These are phyloP conservation scores for Pisolithus sp. DNA, from an alignment of 768 basidiomycete species.

Conservation along the genomic window DNA sequence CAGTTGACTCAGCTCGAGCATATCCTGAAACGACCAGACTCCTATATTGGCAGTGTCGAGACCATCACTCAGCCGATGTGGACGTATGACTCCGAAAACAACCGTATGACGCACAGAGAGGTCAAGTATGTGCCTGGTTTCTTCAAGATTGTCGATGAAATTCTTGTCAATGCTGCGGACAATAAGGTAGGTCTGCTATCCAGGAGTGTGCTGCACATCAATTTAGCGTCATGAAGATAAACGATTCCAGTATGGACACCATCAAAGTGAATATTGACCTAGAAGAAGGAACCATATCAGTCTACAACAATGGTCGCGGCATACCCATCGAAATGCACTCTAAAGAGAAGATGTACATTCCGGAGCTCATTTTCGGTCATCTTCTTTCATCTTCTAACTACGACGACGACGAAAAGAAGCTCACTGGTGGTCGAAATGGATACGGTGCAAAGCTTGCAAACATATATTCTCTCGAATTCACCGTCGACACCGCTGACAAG, in stretches of 20 bases:
- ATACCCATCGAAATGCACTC: slow-evolving; percentile 96
- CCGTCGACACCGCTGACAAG: slow-evolving; percentile 91
- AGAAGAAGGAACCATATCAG: slow-evolving; percentile 80
- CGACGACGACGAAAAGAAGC: slow-evolving; percentile 97
- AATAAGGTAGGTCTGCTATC: slow-evolving; percentile 71
- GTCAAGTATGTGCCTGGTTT: slow-evolving; percentile 94
- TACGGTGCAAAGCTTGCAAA: slow-evolving; percentile 98
- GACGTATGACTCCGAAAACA: slow-evolving; percentile 82
- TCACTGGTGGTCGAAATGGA: slow-evolving; percentile 97
- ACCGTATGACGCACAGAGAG: slow-evolving; percentile 77
- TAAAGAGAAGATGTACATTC: slow-evolving; percentile 90
- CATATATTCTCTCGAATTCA: slow-evolving; percentile 96
- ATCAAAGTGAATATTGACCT: slow-evolving; percentile 84
- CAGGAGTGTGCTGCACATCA: neutral
- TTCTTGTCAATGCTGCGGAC: slow-evolving; percentile 97
- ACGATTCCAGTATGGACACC: slow-evolving; percentile 85
- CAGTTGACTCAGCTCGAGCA: slow-evolving; percentile 95
- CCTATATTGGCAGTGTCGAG: slow-evolving; percentile 96
- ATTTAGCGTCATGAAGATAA: slow-evolving; percentile 52
- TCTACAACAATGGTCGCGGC: slow-evolving; percentile 92
- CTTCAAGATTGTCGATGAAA: slow-evolving; percentile 99
- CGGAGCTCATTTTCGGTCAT: slow-evolving; percentile 95
- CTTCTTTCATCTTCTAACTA: slow-evolving; percentile 94
- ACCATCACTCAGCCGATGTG: slow-evolving; percentile 83
- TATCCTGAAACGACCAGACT: slow-evolving; percentile 85